phyloP scores from a whole-genome alignment of 2,329 filamentous ascomycete genomes.

The Penicillium sp. region DNA sequence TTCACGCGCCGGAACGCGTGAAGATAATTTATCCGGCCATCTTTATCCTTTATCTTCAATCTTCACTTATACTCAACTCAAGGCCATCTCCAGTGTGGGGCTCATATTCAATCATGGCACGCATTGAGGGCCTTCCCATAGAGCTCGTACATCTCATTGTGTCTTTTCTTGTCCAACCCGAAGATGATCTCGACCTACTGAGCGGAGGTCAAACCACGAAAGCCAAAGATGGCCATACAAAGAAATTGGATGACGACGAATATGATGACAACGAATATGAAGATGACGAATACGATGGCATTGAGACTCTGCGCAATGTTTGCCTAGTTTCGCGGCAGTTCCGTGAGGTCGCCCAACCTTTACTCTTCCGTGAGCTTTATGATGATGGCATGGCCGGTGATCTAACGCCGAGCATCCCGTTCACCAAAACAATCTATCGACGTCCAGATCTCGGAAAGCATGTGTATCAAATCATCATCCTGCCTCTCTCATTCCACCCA shows the following conservation, averaged over 20 bases:
- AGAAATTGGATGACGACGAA: not conserved
- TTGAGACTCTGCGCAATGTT: constrained; percentile 11
- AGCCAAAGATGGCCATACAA: not conserved
- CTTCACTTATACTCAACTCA: not conserved
- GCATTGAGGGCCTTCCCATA: constrained; percentile 20
- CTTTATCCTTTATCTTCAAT: not conserved
- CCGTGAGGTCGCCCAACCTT: constrained; percentile 24
- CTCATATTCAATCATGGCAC: constrained; percentile 14
- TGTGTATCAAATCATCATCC: constrained; percentile 15
- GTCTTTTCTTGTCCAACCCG: constrained; percentile 4
- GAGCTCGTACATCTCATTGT: constrained; percentile 24
- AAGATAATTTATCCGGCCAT: not conserved
- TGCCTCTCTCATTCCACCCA: not conserved
- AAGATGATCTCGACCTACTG: not conserved
- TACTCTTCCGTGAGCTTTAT: constrained; percentile 21
- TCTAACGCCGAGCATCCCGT: constrained; percentile 7
- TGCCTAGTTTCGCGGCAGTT: constrained; percentile 25
- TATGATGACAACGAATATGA: not conserved
- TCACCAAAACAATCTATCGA: constrained; percentile 17
- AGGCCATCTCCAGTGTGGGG: not conserved
- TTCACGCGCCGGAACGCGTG: not conserved
- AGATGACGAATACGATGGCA: not conserved
- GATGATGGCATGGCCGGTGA: constrained; percentile 9
- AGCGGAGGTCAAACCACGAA: not conserved
- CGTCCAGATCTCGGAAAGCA: constrained; percentile 21